Conservation (phyloP, 2,329 filamentous ascomycete genomes). For the Fusarium temperatum region DNA sequence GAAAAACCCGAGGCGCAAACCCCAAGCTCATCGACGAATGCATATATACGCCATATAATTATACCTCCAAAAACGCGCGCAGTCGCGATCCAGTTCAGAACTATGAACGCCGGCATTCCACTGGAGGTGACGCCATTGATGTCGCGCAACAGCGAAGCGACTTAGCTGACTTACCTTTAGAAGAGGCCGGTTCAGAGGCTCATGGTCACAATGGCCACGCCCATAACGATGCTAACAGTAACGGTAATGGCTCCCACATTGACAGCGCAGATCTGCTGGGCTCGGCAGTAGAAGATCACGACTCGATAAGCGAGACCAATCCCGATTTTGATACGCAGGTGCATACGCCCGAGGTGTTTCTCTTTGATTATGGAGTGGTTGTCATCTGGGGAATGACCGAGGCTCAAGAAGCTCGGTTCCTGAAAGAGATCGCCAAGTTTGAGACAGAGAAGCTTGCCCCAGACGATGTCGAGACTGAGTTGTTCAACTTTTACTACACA, state of each 20-base stretch:
- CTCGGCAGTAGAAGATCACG: conserved; percentile 48
- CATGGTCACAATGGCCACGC: conserved; percentile 36
- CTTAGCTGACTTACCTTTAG: conserved; percentile 68
- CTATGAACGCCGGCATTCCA: conserved; percentile 77
- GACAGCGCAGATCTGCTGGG: conserved; percentile 48
- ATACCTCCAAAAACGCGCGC: conserved; percentile 58
- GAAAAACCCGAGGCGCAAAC: conserved; percentile 78
- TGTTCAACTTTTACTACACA: conserved; percentile 99
- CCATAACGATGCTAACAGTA: conserved; percentile 39
- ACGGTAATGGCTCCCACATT: conserved; percentile 40
- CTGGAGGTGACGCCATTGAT: conserved; percentile 69
- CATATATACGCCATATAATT: conserved; percentile 94
- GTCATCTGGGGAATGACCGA: conserved; percentile 98
- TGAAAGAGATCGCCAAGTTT: conserved; percentile 94
- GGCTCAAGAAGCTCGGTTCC: conserved; percentile 87
- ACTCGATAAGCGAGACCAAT: conserved; percentile 55
- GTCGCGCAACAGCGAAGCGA: conserved; percentile 61
- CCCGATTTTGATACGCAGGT: conserved; percentile 87
- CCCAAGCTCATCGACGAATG: conserved; percentile 98
- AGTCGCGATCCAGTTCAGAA: conserved; percentile 52
- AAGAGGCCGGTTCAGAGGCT: conserved; percentile 44
- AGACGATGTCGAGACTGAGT: conserved; percentile 93
- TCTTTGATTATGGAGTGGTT: conserved; percentile 97
- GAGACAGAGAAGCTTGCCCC: conserved; percentile 88
- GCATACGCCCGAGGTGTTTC: conserved; percentile 92